Conservation (phyloP, 176 grass and related monocot genomes). For the Rhipidocladum racemiflorum region DNA sequence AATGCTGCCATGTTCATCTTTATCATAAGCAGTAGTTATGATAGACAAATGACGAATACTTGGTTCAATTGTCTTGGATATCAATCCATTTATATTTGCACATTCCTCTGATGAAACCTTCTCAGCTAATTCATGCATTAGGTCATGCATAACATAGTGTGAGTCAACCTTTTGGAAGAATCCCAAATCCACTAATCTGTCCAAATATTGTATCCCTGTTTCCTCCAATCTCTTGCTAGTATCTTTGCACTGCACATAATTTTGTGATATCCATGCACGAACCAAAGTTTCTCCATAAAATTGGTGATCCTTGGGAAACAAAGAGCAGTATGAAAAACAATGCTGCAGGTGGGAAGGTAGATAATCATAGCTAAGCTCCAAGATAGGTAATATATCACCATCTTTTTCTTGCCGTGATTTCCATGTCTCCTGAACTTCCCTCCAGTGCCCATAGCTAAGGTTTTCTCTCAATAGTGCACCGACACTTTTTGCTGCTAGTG, state of each 20-base stretch:
- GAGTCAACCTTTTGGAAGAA: slow-evolving; percentile 6
- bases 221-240: slow-evolving; percentile 8
- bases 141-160: slow-evolving; percentile 30
- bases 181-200: slow-evolving; percentile 14
- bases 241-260: slow-evolving; percentile 12
- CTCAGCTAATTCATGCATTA: slow-evolving; percentile 36
- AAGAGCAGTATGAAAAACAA: slow-evolving; percentile 34
- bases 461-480: too few species aligned
- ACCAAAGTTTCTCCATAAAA: slow-evolving; percentile 13
- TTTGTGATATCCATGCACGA: slow-evolving; percentile 50
- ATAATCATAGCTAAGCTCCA: slow-evolving; percentile 40
- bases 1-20: background rate
- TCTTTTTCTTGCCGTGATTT: background rate
- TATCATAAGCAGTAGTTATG: background rate
- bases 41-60: slow-evolving; percentile 22
- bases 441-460: too few species aligned
- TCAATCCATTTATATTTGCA: background rate
- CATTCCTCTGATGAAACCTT: slow-evolving; percentile 15
- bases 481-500: too few species aligned
- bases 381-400: slow-evolving; percentile 18
- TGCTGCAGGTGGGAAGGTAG: background rate
- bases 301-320: background rate
- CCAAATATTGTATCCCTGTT: slow-evolving; percentile 25
- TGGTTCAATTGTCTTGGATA: background rate
- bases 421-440: too few species aligned